Evolutionary conservation across 768 basidiomycete genomes (phyloP), one percentile per base, ranked within the genome.

Genomic region (Mycena filopes): DNA sequence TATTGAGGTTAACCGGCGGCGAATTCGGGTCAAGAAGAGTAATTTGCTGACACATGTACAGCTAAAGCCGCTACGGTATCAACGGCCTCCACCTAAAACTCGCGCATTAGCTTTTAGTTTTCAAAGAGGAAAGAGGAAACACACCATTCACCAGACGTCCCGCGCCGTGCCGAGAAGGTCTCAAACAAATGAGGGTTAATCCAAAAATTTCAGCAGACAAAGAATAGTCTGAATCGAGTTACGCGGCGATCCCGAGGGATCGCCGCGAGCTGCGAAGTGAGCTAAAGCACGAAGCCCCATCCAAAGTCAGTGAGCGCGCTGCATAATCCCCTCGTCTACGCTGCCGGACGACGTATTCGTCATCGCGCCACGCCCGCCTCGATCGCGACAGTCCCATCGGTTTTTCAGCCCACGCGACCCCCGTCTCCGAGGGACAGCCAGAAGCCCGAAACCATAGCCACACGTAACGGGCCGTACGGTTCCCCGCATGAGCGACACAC

Each of bases 171-270:
- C 23, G 41, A 38, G n/a, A 57, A 25, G 2, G 25, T 57, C 42
- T 57, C 55, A 57, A 57, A 57, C 43, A 57, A 57, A 47, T 57
- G 55, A 57, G 55, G 45, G 25, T 16, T 8, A 45, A 11, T 31
- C 54, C 45, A 73, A 73, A 70, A 70, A 70, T 71, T 72, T 45
- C 75, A 74, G 76, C 77, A 79, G 79, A 73, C 76, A 65, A 72
- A 79, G 80, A 80, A 72, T 80, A 82, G 78, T 82, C 81, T 82
- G 80, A 82, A 81, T 80, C 76, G 79, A 79, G 79, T 80, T 81
- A 64, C 71, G 48, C 57, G 20, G 45, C 36, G 48, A 40, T 41
- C 56, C 49, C 26, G 29, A 41, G 62, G 41, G 36, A 46, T n/a
- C 40, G 54, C 23, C 43, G 65, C 66, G 72, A 61, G 74, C 76